Percentiles rank a stretch among this genome's conserved stretches.
phyloP scores from a whole-genome alignment of 2,329 filamentous ascomycete genomes.

The Ceratocystis ficicola region DNA sequence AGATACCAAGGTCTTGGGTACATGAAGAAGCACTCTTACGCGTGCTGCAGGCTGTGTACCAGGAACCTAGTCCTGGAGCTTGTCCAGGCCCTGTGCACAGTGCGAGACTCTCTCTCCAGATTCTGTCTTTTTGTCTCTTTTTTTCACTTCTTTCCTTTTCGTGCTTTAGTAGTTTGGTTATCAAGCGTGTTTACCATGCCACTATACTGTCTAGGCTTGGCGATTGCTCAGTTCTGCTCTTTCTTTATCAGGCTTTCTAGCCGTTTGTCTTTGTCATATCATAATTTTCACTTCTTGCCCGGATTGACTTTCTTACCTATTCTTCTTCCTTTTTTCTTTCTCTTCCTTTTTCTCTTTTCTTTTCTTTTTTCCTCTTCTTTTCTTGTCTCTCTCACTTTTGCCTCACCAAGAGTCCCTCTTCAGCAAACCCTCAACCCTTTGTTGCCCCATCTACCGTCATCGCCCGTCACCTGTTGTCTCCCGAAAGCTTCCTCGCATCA shows the following conservation, averaged over 20 bases:
- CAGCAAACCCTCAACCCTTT: background rate
- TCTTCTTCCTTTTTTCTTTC: background rate
- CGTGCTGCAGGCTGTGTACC: background rate
- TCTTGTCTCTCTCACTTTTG: background rate
- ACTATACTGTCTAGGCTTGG: background rate
- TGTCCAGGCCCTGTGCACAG: background rate
- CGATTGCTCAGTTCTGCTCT: background rate
- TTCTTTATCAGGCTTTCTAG: background rate
- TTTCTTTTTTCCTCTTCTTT: conserved; percentile 1
- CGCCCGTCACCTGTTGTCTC: background rate
- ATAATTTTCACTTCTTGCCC: conserved; percentile 7
- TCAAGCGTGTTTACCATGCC: conserved; percentile 6
- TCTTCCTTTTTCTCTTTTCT: background rate
- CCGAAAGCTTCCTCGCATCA: background rate
- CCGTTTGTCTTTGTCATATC: conserved; percentile 11
- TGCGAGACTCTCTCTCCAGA: background rate
- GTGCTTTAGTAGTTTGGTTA: background rate
- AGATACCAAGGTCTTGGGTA: background rate
- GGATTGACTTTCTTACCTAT: background rate
- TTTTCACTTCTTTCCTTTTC: background rate
- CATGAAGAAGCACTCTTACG: background rate
- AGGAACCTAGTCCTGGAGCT: background rate
- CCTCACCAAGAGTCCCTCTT: background rate
- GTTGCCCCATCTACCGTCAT: background rate
- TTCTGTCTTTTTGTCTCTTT: background rate